Percentiles rank a stretch among this genome's conserved stretches.
Evolutionary conservation across 345 rosid species (phyloP).

Genomic region (Populus tremula): DNA sequence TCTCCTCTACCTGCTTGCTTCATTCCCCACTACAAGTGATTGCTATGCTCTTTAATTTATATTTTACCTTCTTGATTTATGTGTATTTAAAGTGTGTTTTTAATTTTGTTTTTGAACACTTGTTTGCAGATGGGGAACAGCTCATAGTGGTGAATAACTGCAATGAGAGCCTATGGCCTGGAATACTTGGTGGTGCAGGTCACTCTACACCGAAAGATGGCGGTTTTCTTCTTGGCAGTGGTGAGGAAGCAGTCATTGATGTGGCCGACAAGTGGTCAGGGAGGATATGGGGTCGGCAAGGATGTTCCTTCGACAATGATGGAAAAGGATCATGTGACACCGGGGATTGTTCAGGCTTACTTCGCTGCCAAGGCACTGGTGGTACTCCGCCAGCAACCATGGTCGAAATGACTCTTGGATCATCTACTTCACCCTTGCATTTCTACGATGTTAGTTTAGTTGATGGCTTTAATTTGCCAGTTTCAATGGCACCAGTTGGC

Average conservation of each 20-base stretch:
- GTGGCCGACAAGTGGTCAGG: slow-evolving; percentile 82
- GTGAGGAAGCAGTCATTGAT: slow-evolving; percentile 64
- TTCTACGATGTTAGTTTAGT: slow-evolving; percentile 96
- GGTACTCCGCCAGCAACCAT: slow-evolving; percentile 82
- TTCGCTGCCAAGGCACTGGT: slow-evolving; percentile 59
- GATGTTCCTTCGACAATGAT: slow-evolving; percentile 53
- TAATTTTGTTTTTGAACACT: background rate
- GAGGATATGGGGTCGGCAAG: slow-evolving; percentile 81
- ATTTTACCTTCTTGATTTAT: background rate
- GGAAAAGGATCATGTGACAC: slow-evolving; percentile 74
- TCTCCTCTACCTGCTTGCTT: slow-evolving; percentile 28
- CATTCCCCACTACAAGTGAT: slow-evolving; percentile 30
- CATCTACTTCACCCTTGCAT: slow-evolving; percentile 65
- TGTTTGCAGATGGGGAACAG: slow-evolving; percentile 58
- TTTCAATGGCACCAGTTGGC: slow-evolving; percentile 81
- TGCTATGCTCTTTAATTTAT: background rate
- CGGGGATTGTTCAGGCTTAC: slow-evolving; percentile 59
- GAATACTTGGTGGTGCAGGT: slow-evolving; percentile 67
- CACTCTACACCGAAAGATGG: slow-evolving; percentile 56
- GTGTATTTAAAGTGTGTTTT: background rate
- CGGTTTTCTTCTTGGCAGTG: slow-evolving; percentile 62
- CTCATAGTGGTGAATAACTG: slow-evolving; percentile 83
- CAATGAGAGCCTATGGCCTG: slow-evolving; percentile 80
- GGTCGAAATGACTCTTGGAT: slow-evolving; percentile 84
- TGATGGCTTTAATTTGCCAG: slow-evolving; percentile 86